phyloP scores from a whole-genome alignment of 352 stramenopile genomes.

The Globisporangium irregulare region DNA sequence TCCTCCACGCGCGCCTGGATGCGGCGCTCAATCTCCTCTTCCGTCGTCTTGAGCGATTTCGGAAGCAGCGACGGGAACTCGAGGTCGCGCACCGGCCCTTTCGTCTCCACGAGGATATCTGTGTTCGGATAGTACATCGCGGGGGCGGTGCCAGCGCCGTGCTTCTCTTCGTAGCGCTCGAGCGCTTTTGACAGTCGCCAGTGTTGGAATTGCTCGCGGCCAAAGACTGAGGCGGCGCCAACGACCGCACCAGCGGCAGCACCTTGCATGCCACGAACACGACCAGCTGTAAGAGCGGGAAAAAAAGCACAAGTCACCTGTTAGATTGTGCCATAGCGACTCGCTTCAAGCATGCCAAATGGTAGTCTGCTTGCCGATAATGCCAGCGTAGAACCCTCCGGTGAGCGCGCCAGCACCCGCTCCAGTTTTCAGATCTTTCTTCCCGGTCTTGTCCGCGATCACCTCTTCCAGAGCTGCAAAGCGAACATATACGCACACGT shows the following conservation, averaged over 20 bases:
- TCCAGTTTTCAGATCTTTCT: slow-evolving; percentile 60
- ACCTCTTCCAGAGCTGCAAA: slow-evolving; percentile 68
- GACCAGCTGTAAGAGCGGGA: slow-evolving; percentile 39
- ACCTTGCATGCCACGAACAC: slow-evolving; percentile 64
- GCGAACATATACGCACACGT: neutral
- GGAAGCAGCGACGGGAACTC: slow-evolving; percentile 75
- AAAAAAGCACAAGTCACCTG: neutral
- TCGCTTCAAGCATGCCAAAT: neutral
- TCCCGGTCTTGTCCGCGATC: slow-evolving; percentile 63
- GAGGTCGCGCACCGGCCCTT: slow-evolving; percentile 47
- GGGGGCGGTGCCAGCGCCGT: slow-evolving; percentile 54
- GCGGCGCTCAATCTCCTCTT: slow-evolving; percentile 78
- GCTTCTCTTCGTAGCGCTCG: slow-evolving; percentile 80
- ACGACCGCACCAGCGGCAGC: slow-evolving; percentile 53
- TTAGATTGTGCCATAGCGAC: neutral
- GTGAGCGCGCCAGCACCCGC: slow-evolving; percentile 56
- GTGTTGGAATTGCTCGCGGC: slow-evolving; percentile 66
- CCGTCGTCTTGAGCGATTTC: slow-evolving; percentile 57
- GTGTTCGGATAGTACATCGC: slow-evolving; percentile 65
- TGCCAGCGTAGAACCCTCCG: slow-evolving; percentile 64
- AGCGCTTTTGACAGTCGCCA: slow-evolving; percentile 75
- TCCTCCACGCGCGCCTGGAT: slow-evolving; percentile 73
- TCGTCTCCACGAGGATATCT: slow-evolving; percentile 55
- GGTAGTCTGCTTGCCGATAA: slow-evolving; percentile 44
- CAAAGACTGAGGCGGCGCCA: slow-evolving; percentile 59